Evolutionary conservation across 2,329 filamentous ascomycete genomes (phyloP), one percentile per base, ranked within the genome.

Genomic region (Cladosporium halotolerans): DNA sequence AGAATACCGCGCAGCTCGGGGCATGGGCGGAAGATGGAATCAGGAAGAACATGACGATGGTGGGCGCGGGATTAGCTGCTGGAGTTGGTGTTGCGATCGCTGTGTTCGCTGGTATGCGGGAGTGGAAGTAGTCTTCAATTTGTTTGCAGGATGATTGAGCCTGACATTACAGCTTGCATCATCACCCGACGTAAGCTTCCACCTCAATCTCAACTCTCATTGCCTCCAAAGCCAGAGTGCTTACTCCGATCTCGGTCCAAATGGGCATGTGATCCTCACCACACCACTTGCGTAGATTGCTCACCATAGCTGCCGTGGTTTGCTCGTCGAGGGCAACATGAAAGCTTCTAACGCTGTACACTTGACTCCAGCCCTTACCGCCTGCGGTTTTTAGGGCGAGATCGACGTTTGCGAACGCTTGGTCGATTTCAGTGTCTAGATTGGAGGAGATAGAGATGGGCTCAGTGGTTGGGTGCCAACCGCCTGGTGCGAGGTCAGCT

Each of bases 191-290:
- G 52, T 56, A 52, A 19, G 62, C 61, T 34, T 56, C 53, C 34
- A 80, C 79, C 64, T 84, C 80, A 63, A 84, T 78, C 67, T 84
- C 80, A 3, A 84, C 72, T 18, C 69, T 63, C 80, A 84, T 84
- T 32, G 70, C 72, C 28, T 73, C 71, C 53, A 71, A 64, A 0
- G 69, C 79, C 6, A 84, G 62, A 33, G 67, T 59, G 1, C 67
- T 59, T 1, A 83, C 79, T 0, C 76, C 79, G 11, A 83, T 66
- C 53, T 67, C 71, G 0, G 79, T 83, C 76, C 76, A 80, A 1
- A 79, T 68, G 0, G 79, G 79, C 55, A 73, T 61, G 58, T 82
- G 78, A 32, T 76, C 61, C 0, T 78, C 78, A 67, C 78, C 75
- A 18, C 40, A 51, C 65, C 73, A 80, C 57, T 74, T 74, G 53